Evolutionary conservation across 2,329 filamentous ascomycete species (phyloP), one percentile per base, ranked within the genome.

Genomic region (Fusarium praegraminearum): DNA sequence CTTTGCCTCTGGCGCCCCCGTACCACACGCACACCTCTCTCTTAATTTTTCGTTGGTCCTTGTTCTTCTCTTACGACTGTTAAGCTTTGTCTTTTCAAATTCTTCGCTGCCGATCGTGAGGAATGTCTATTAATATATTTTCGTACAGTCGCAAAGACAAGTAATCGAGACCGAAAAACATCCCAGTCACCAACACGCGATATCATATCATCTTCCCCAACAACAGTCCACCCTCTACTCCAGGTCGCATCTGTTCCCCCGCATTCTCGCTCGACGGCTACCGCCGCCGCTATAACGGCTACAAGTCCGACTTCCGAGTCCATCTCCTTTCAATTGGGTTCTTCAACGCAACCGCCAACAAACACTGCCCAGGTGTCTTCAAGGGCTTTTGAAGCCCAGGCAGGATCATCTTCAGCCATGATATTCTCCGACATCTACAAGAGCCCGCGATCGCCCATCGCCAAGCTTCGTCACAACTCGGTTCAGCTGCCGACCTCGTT

Each of bases 381-480:
- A 38, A 45, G 68, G 71, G 64, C 68, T 32, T 62, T 55, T 10
- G 50, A 62, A 66, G 63, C 65, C 68, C 73, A 62, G 64, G 68
- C 65, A 45, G 38, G 35, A 32, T 44, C 60, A 13, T 66, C 56
- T 13, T 35, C 72, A 56, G 58, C 62, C 67, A 89, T 89, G 86
- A 82, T 87, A 67, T 88, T 89, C 77, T 86, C 86, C 62, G 86
- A 87, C 73, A 80, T 89, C 52, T 88, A 88, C 77, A 88, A 84
- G 78, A 84, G 83, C 52, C 83, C 85, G 41, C 85, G 83, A 73
- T 84, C 84, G 41, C 84, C 86, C 12, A 78, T 88, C 57, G 80
- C 83, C 62, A 86, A 85, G 74, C 77, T 87, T 59, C 84, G 86
- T 38, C 81, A 80, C 56, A 73, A 76, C 44, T 73, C 75, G 24